Evolutionary conservation across 2,329 filamentous ascomycete species (phyloP), one percentile per base, ranked within the genome.

Genomic region (Apiospora aurea): DNA sequence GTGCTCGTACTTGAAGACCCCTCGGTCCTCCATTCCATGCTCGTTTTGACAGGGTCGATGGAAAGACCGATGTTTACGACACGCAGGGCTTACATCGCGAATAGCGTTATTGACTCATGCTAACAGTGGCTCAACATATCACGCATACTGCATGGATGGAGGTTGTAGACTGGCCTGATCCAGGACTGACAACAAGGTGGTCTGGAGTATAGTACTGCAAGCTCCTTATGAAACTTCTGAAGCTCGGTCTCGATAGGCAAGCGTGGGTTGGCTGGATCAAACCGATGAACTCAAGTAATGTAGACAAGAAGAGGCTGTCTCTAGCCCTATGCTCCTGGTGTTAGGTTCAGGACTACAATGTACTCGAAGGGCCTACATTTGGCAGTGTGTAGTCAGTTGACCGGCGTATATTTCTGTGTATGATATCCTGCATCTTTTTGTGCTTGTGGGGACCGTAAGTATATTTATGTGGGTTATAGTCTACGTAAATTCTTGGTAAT

Each of bases 61-160:
- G 16, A 18, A 11, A 57, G 38, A 34, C 24, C 49, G 26, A 26
- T 11, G n/a, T n/a, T 34, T 26, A 57, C 26, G 53, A 34, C 8
- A 57, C 6, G 18, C 53, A 29, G 26, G 26, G 7, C 34, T 57
- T 13, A 34, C 26, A 57, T 57, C 26, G 34, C 14, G 0, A 21
- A 18, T 34, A 16, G 8, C 26, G 53, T 26, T 16, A 7, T 34
- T 34, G 6, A 13, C 13, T 57, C 0, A 3, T 57, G 8, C 93
- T 92, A 0, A 85, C 91, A 73, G 94, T 87, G 0, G 82, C 77
- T 1, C 81, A 83, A n/a, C 80, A 8, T 21, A 7, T n/a, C 77
- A 73, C 90, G 8, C 85, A 92, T 93, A 95, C 78, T 94, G 92
- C 80, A 95, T 91, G 0, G 92, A 92, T 0, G 91, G 90, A 29